Percentiles rank a stretch among this genome's conserved stretches.
Evolutionary conservation across 345 rosid species (phyloP).

Genomic region (Linum usitatissimum): DNA sequence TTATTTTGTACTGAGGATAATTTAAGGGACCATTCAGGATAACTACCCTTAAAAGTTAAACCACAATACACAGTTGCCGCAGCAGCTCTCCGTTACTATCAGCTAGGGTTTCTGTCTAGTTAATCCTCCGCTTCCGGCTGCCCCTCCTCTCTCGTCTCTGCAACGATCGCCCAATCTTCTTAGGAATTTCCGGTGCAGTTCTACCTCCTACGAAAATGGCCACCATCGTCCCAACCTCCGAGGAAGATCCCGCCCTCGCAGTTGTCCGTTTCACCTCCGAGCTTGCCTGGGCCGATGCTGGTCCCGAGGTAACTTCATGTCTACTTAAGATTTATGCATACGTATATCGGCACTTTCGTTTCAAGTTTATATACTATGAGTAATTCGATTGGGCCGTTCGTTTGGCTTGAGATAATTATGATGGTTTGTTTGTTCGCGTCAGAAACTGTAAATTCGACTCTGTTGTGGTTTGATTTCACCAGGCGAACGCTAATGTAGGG

Average conservation of each 20-base stretch:
- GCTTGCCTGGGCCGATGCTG: conserved; percentile 96
- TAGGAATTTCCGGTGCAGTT: conserved; percentile 14
- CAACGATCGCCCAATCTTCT: not conserved
- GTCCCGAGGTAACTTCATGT: conserved; percentile 56
- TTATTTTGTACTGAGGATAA: no score
- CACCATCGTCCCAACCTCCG: conserved; percentile 85
- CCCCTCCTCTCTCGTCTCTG: not conserved
- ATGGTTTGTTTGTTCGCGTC: not conserved
- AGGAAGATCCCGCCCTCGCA: conserved; percentile 79
- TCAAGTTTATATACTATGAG: not conserved
- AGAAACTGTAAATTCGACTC: no score
- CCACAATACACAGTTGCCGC: not conserved
- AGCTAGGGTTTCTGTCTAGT: conserved; percentile 23
- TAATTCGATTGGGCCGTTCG: not conserved
- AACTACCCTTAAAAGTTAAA: not conserved
- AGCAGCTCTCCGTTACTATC: not conserved
- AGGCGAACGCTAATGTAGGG: no score
- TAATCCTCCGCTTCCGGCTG: conserved; percentile 15
- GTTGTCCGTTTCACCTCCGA: conserved; percentile 91
- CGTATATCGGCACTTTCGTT: not conserved
- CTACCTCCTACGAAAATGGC: conserved; percentile 34
- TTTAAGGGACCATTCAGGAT: no score
- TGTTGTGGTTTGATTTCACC: no score
- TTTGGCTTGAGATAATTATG: not conserved
- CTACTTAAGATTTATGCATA: not conserved